phyloP scores from a whole-genome alignment of 2,329 filamentous ascomycete genomes.

The Tolypocladium paradoxum region DNA sequence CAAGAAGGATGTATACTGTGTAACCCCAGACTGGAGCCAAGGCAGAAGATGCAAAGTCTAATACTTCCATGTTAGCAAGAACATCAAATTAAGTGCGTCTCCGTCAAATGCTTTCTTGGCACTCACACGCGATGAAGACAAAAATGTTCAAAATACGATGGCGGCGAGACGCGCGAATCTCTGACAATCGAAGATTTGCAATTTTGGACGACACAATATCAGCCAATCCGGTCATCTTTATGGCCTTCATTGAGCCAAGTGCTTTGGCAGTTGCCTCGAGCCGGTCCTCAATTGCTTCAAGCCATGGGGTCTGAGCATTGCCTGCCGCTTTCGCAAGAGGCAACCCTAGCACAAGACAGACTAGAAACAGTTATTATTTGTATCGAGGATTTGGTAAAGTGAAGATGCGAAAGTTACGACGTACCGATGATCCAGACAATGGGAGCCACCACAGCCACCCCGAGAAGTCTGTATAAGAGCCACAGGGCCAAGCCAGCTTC shows the following conservation, averaged over 20 bases:
- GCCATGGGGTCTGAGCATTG: slow-evolving; percentile 13
- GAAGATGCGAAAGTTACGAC: not conserved
- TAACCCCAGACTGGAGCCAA: slow-evolving; percentile 11
- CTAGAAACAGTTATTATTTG: not conserved
- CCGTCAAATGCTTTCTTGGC: not conserved
- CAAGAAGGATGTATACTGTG: slow-evolving; percentile 7
- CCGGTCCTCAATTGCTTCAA: slow-evolving; percentile 15
- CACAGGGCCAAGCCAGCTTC: slow-evolving; percentile 23
- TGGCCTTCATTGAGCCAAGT: slow-evolving; percentile 23
- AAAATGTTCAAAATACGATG: slow-evolving; percentile 12
- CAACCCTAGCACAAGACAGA: slow-evolving; percentile 8
- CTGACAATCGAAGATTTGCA: slow-evolving; percentile 22
- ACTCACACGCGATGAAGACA: slow-evolving; percentile 7
- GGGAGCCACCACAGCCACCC: slow-evolving; percentile 10
- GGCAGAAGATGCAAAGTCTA: slow-evolving; percentile 6
- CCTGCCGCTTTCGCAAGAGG: slow-evolving; percentile 10
- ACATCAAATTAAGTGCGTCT: too few species aligned
- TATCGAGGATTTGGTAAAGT: not conserved
- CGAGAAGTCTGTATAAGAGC: slow-evolving; percentile 17
- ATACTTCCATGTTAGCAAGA: not conserved
- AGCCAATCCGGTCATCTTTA: slow-evolving; percentile 31
- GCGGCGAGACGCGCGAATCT: slow-evolving; percentile 20
- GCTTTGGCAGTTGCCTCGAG: slow-evolving; percentile 12
- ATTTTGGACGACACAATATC: slow-evolving; percentile 19
- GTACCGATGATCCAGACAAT: slow-evolving; percentile 11